phyloP scores from a whole-genome alignment of 495 filamentous ascomycete genomes.

The Aspergillus haitiensis region DNA sequence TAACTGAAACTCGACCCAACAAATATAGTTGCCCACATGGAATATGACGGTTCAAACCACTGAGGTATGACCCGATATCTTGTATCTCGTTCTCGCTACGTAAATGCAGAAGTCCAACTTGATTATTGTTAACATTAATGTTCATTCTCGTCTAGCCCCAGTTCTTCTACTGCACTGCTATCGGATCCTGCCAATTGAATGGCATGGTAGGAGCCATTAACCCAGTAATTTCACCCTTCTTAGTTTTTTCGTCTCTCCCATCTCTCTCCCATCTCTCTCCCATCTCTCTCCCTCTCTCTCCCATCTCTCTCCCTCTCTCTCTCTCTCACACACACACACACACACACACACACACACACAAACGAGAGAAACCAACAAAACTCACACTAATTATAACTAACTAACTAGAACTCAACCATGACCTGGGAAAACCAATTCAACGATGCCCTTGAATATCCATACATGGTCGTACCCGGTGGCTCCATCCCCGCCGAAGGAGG shows the following conservation, averaged over 20 bases:
- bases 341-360: no score
- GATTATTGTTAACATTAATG: no score
- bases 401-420: conserved; percentile 32
- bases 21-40: conserved; percentile 37
- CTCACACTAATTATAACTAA: background rate
- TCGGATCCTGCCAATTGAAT: conserved; percentile 40
- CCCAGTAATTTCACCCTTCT: conserved; percentile 25
- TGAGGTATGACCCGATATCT: conserved; percentile 24
- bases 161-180: conserved; percentile 45
- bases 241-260: no score
- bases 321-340: no score
- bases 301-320: no score
- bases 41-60: conserved; percentile 36
- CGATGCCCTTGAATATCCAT: conserved; percentile 33
- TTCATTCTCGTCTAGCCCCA: conserved; percentile 27
- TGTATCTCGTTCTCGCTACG: background rate
- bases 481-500: conserved; percentile 39
- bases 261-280: background rate
- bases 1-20: background rate
- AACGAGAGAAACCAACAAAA: background rate
- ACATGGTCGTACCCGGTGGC: conserved; percentile 44
- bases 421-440: conserved; percentile 38
- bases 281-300: background rate
- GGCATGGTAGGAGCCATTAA: conserved; percentile 49
- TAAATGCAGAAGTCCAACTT: no score